Evolutionary conservation across 768 basidiomycete genomes (phyloP).

Genomic region (Termitomyces sp.): DNA sequence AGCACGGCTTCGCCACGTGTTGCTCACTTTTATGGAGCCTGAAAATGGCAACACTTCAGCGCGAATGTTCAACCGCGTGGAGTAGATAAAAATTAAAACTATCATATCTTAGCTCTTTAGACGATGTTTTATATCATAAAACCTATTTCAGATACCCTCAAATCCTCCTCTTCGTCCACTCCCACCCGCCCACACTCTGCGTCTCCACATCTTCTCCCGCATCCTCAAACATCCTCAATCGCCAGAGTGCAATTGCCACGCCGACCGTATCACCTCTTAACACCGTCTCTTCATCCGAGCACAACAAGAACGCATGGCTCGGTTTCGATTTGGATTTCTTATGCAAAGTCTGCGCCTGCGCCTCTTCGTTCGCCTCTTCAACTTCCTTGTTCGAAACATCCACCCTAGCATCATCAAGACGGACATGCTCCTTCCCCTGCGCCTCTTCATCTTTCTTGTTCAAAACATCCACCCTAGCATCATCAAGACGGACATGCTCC

Average conservation of each 20-base stretch:
- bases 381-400: no score
- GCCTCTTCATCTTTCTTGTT: no score
- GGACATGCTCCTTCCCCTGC: neutral
- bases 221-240: constrained; percentile 73
- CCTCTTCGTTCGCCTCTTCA: neutral
- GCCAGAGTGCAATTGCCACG: constrained; percentile 72
- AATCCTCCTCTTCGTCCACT: neutral
- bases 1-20: no score
- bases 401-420: neutral
- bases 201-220: constrained; percentile 32
- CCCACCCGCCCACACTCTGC: constrained; percentile 10
- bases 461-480: no score
- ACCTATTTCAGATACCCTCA: neutral
- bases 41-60: no score
- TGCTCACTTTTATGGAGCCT: no score
- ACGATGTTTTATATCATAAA: no score
- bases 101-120: no score
- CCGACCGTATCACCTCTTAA: constrained; percentile 55
- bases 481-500: neutral
- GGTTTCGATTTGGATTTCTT: constrained; percentile 14
- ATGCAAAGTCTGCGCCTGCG: neutral
- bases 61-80: no score
- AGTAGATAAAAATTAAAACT: no score
- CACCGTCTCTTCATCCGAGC: constrained; percentile 42
- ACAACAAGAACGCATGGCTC: constrained; percentile 69